These are phyloP conservation scores for Chrysanthemum seticuspe DNA, from an alignment of 129 eudicot species.

Conservation along the genomic window DNA sequence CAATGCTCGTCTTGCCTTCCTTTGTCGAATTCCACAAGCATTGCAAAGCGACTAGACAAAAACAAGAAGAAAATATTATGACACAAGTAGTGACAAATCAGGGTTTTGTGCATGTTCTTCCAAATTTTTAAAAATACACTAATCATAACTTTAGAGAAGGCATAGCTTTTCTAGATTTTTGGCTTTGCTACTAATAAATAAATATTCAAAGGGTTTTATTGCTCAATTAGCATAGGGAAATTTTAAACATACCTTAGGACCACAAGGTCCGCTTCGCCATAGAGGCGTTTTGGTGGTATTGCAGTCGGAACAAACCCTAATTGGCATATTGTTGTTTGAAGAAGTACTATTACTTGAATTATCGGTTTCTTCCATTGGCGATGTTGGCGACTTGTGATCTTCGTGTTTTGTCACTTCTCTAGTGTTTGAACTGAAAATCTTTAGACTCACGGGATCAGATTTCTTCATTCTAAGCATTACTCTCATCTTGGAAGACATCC, in stretches of 20 bases:
- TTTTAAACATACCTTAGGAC: constrained; percentile 53
- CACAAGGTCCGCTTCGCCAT: constrained; percentile 67
- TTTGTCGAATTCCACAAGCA: constrained; percentile 64
- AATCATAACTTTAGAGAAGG: no score
- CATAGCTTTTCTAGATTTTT: no score
- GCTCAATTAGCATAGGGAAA: background rate
- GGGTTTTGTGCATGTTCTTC: no score
- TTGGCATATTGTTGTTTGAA: constrained; percentile 26
- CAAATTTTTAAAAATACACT: no score
- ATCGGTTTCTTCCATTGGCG: constrained; percentile 43
- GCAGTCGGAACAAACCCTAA: constrained; percentile 59
- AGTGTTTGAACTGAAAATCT: constrained; percentile 6
- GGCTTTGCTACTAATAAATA: background rate
- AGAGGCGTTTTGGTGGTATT: constrained; percentile 64
- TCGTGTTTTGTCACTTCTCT: constrained; percentile 12
- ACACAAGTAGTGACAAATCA: background rate
- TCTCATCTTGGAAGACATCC: constrained; percentile 76
- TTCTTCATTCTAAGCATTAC: constrained; percentile 61
- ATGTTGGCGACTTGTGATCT: constrained; percentile 25
- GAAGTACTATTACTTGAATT: constrained; percentile 43
- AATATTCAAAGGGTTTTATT: background rate
- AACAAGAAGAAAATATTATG: background rate
- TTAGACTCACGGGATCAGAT: constrained; percentile 23
- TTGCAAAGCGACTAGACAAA: constrained; percentile 54
- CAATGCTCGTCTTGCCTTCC: constrained; percentile 61